phyloP scores from a whole-genome alignment of 352 stramenopile genomes.

The Globisporangium acanthophoron region DNA sequence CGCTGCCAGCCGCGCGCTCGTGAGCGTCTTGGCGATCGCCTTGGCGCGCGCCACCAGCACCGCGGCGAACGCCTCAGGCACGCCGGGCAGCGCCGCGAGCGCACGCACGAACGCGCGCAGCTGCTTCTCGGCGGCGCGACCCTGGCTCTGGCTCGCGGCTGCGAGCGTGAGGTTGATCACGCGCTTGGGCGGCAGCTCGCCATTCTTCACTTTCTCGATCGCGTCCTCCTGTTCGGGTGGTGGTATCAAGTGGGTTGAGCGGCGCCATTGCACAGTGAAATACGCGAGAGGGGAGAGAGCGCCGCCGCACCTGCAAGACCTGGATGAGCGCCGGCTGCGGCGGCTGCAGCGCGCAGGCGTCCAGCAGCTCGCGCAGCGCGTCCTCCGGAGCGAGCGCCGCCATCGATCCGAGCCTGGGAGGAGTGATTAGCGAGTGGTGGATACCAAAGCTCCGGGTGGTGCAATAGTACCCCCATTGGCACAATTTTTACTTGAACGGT shows the following conservation, averaged over 20 bases:
- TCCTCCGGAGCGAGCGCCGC: slow-evolving; percentile 30
- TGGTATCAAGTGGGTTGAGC: not conserved
- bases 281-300: not conserved
- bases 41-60: slow-evolving; percentile 37
- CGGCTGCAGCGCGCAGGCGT: slow-evolving; percentile 43
- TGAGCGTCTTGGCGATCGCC: slow-evolving; percentile 46
- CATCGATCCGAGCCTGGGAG: slow-evolving; percentile 2
- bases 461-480: too few species aligned
- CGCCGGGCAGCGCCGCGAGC: slow-evolving; percentile 28
- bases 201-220: slow-evolving; percentile 50
- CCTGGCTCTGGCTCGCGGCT: slow-evolving; percentile 48
- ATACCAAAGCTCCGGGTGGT: not conserved
- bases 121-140: slow-evolving; percentile 47
- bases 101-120: slow-evolving; percentile 44
- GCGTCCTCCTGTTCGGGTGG: slow-evolving; percentile 38
- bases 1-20: slow-evolving; percentile 39
- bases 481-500: too few species aligned
- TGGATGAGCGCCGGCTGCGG: slow-evolving; percentile 48
- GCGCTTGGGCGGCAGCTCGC: slow-evolving; percentile 59
- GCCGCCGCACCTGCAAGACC: slow-evolving; percentile 36
- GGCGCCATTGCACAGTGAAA: not conserved
- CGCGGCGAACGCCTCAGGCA: slow-evolving; percentile 42
- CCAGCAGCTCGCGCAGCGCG: slow-evolving; percentile 57
- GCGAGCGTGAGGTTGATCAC: slow-evolving; percentile 52
- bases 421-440: not conserved